phyloP scores from a whole-genome alignment of 2,329 filamentous ascomycete genomes.

The Trichoderma cornu-damae region DNA sequence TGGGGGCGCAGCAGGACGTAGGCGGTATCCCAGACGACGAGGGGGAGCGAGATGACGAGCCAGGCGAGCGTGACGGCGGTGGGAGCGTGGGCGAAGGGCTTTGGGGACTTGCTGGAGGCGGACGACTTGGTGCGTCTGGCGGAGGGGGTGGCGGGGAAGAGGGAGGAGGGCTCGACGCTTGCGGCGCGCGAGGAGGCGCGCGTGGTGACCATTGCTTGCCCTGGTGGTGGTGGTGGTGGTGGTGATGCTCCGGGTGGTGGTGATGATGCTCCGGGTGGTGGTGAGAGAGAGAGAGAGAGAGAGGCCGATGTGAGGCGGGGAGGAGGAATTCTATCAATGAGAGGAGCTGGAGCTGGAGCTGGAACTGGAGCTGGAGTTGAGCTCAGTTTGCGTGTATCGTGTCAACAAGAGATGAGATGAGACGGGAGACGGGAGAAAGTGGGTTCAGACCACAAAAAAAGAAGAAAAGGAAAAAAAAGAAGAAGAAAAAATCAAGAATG shows the following conservation, averaged over 20 bases:
- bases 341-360: too few relatives aligned
- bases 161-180: constrained; percentile 24
- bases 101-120: constrained; percentile 17
- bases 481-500: too few relatives aligned
- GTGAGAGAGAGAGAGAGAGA: neutral
- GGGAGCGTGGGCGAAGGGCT: constrained; percentile 43
- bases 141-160: constrained; percentile 19
- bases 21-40: constrained; percentile 74
- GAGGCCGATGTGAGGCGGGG: neutral
- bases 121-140: constrained; percentile 15
- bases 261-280: neutral
- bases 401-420: neutral
- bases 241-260: constrained; percentile 1
- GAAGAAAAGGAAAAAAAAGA: too few relatives aligned
- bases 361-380: too few relatives aligned
- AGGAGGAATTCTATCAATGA: too few relatives aligned
- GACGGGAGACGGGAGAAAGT: neutral
- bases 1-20: constrained; percentile 78
- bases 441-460: too few relatives aligned
- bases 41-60: constrained; percentile 68
- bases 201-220: constrained; percentile 39
- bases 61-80: constrained; percentile 53
- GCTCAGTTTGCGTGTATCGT: too few relatives aligned
- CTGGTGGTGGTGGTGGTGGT: neutral
- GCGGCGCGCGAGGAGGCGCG: constrained; percentile 34